Evolutionary conservation across 345 rosid genomes (phyloP).

Genomic region (Kandelia obovata): DNA sequence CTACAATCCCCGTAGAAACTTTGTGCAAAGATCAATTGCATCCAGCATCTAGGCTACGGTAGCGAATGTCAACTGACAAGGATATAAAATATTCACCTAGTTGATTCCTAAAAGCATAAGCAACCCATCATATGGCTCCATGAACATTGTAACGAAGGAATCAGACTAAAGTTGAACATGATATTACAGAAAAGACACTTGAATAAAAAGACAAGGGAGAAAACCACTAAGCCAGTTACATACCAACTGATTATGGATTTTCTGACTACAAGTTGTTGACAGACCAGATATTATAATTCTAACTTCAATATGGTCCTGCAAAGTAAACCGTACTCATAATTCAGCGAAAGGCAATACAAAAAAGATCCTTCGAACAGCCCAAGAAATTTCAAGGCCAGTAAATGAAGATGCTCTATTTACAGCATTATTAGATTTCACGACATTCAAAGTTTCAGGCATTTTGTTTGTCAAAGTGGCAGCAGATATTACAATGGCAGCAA

Average conservation of each 20-base stretch:
- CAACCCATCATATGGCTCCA: background rate
- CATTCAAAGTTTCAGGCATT: background rate
- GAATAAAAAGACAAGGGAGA: background rate
- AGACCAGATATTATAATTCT: conserved; percentile 79
- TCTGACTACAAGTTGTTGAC: conserved; percentile 97
- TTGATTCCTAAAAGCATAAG: background rate
- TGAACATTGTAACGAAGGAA: background rate
- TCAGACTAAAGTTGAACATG: background rate
- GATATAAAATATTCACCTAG: background rate
- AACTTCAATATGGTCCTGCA: conserved; percentile 78
- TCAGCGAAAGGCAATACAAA: conserved; percentile 7
- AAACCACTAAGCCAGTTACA: conserved; percentile 28
- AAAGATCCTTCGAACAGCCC: conserved; percentile 5
- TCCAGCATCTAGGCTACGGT: conserved; percentile 3
- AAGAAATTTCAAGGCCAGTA: conserved; percentile 1
- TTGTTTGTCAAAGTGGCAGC: background rate
- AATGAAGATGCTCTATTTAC: conserved; percentile 1
- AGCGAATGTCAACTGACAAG: background rate
- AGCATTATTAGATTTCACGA: background rate
- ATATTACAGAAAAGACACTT: background rate
- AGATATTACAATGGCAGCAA: background rate
- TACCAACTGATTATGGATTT: conserved; percentile 98
- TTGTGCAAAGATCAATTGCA: background rate
- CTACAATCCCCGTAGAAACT: background rate
- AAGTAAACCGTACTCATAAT: conserved; percentile 17